A percentile compares a stretch with the other conserved stretches of the same genome.
Evolutionary conservation across 192 early-diverging fungal species (phyloP).

Genomic region (Coemansia sp.): DNA sequence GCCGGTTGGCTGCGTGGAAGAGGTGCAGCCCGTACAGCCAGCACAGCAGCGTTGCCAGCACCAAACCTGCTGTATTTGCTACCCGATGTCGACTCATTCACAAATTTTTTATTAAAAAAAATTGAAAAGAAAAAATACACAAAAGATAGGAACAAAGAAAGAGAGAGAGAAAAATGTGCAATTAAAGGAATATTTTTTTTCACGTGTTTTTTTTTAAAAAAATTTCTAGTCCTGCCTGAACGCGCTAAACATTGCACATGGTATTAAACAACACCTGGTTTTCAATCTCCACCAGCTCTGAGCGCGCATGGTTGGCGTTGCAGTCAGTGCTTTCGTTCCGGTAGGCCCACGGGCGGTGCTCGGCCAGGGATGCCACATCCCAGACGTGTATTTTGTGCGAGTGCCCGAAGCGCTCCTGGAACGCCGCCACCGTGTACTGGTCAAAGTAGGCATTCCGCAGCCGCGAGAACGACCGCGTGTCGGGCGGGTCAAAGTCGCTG

Average conservation of each 20-base stretch:
- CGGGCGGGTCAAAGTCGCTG: constrained; percentile 20
- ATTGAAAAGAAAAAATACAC: constrained; percentile 6
- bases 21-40: constrained; percentile 48
- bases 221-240: too few species aligned
- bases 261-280: not conserved
- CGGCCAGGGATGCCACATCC: constrained; percentile 47
- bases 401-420: constrained; percentile 17
- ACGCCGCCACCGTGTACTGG: constrained; percentile 26
- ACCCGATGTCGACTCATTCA: constrained; percentile 16
- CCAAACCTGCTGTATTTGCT: constrained; percentile 16
- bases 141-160: too few species aligned
- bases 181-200: too few species aligned
- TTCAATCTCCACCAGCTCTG: not conserved
- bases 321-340: constrained; percentile 10
- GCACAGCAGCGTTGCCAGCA: constrained; percentile 27
- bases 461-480: constrained; percentile 21
- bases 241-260: too few species aligned
- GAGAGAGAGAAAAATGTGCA: too few species aligned
- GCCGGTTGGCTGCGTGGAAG: constrained; percentile 28
- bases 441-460: constrained; percentile 22
- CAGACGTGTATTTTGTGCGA: constrained; percentile 25
- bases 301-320: not conserved
- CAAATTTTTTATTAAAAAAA: not conserved
- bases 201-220: too few species aligned
- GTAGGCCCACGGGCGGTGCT: constrained; percentile 13